Base-by-base conservation (phyloP, 2,329 filamentous ascomycete genomes). In the Botrytis fabae region DNA sequence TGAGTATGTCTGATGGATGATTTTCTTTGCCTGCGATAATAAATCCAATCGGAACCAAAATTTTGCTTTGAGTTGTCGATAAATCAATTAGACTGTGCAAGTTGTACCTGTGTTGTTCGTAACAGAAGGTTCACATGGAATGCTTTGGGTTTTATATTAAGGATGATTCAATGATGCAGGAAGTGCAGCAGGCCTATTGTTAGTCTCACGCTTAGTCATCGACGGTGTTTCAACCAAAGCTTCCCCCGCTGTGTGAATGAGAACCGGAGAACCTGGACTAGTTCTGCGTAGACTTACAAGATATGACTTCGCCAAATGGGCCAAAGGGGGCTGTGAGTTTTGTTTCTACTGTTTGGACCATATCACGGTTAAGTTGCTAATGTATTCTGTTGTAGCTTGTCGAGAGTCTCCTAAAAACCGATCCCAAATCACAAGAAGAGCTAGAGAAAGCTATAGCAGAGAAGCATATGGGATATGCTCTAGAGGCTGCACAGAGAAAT, bases 401-500 rank as follows among this genome's bases (percentile, higher is more conserved):
- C 12, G 57, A 57, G 44, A 54, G 62, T 71, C 72, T 74, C 40
- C 72, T 61, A 80, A 86, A 86, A 77, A 82, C 86, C 75, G 88
- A 92, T 81, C 85, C 88, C 38, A 86, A 87, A 78, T 84, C 88
- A 51, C 72, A 76, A 81, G 87, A 75, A 86, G 90, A 81, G 86
- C 88, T 79, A 85, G 88, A 75, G 77, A 85, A 87, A 78, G 87
- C 88, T 73, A 82, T 91, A 79, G 88, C 89, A 80, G 87, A 80
- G 48, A 74, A 77, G 73, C 74, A 80, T 65, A 75, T 74, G 35
- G 77, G 63, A 75, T 28, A 76, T 78, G 54, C 75, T 75, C 75
- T 77, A 63, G 48, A 78, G 89, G 80, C 70, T 87, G 70, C 70
- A 35, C 70, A 72, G 77, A 85, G 90, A 72, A 85, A 92, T 72